phyloP scores from a whole-genome alignment of 2,329 filamentous ascomycete genomes.

The Fusarium nodosum region DNA sequence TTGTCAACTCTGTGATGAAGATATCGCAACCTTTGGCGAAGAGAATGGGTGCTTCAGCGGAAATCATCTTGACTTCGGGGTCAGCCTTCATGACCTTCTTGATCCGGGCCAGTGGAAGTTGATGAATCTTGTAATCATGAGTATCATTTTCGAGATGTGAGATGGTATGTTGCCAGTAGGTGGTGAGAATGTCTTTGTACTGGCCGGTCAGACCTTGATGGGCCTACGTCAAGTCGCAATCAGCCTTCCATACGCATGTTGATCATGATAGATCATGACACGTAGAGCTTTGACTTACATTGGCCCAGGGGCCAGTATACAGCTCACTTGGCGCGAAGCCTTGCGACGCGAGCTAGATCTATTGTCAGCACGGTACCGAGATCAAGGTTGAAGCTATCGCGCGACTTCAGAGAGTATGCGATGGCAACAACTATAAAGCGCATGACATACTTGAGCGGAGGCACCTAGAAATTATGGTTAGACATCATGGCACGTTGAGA shows the following conservation, averaged over 20 bases:
- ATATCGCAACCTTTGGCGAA: conserved; percentile 99
- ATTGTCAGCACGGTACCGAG: conserved; percentile 23
- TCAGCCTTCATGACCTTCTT: conserved; percentile 99
- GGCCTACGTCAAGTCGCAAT: conserved; percentile 67
- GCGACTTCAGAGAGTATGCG: conserved; percentile 1
- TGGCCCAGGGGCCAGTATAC: conserved; percentile 95
- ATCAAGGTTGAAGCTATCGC: conserved; percentile 11
- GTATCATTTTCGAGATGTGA: conserved; percentile 93
- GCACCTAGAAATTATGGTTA: conserved; percentile 56
- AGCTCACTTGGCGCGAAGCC: conserved; percentile 93
- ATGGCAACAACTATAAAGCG: conserved; percentile 2
- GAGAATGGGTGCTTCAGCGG: conserved; percentile 94
- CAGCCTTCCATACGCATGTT: background rate
- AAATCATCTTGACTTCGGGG: conserved; percentile 99
- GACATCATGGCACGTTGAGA: background rate
- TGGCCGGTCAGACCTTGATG: conserved; percentile 93
- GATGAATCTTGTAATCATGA: conserved; percentile 98
- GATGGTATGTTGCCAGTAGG: conserved; percentile 99
- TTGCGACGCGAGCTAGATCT: conserved; percentile 80
- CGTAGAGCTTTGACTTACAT: conserved; percentile 70
- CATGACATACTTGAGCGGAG: conserved; percentile 59
- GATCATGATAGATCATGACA: background rate
- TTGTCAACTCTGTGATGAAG: conserved; percentile 98
- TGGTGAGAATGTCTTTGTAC: conserved; percentile 97
- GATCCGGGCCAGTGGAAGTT: conserved; percentile 95